Evolutionary conservation across 2,329 filamentous ascomycete genomes (phyloP).

Genomic region (Talaromyces rugulosus): DNA sequence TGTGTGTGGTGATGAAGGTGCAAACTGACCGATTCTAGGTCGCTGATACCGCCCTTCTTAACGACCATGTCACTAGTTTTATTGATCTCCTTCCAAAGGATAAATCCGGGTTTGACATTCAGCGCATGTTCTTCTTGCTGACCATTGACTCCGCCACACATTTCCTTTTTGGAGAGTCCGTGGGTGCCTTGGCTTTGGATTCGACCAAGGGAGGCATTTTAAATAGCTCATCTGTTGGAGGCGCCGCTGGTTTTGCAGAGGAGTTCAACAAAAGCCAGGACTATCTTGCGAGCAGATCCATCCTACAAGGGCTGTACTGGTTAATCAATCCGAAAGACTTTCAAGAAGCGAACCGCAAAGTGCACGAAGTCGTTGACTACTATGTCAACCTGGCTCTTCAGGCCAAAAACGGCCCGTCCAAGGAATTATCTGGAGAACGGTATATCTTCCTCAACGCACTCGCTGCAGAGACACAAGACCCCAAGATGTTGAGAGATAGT

Average conservation of each 20-base stretch:
- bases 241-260: slow-evolving; percentile 6
- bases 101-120: slow-evolving; percentile 55
- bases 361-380: slow-evolving; percentile 23
- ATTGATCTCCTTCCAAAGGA: slow-evolving; percentile 64
- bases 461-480: slow-evolving; percentile 43
- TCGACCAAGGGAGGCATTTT: not conserved
- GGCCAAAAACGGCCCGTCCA: slow-evolving; percentile 15
- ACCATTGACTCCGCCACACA: slow-evolving; percentile 65
- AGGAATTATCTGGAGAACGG: slow-evolving; percentile 12
- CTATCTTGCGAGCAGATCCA: not conserved
- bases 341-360: not conserved
- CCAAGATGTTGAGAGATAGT: slow-evolving; percentile 45
- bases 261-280: slow-evolving; percentile 8
- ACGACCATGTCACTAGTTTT: slow-evolving; percentile 53
- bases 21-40: slow-evolving; percentile 37
- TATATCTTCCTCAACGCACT: slow-evolving; percentile 51
- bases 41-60: slow-evolving; percentile 55
- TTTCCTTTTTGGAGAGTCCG: slow-evolving; percentile 61
- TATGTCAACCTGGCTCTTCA: slow-evolving; percentile 68
- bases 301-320: slow-evolving; percentile 3
- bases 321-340: not conserved
- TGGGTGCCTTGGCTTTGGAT: slow-evolving; percentile 29
- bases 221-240: slow-evolving; percentile 1
- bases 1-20: not conserved
- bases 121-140: slow-evolving; percentile 60